Base-by-base conservation (phyloP, 495 filamentous ascomycete species). In the Aspergillus bertholletiae region DNA sequence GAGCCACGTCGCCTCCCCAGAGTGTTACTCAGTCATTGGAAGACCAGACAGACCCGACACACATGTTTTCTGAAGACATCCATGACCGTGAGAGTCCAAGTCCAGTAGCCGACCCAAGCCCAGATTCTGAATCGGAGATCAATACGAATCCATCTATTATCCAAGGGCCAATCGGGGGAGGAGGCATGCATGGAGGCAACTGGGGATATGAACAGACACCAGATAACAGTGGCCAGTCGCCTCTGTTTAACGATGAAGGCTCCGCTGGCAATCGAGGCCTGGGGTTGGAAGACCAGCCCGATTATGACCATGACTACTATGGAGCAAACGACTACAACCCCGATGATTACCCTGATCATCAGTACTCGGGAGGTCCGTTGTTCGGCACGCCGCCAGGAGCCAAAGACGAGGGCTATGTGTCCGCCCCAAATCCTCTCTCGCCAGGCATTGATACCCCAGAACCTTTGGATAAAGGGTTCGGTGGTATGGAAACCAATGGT, bases 341-440 rank as follows among this genome's bases (percentile, higher is more conserved):
- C 15, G 67, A 75, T 48, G 68, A 71, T 43, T 73, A 74, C 50
- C 62, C 65, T 45, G 62, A 62, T 21, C 57, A 68, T 15, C 57
- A 64, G 13, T 60, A 68, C 53, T 66, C 72, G 23, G 62, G 62
- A 37, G 66, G 55, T 9, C 68, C 72, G 26, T 57, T 71, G 49
- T 73, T 73, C 50, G 68, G 66, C 20, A 79, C 74, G 7, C 76
- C 76, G 4, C 71, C 73, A 11, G 68, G 71, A 15, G 69, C 68
- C 46, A 87, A 85, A 54, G 92, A 96, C 63, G 92, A 97, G 73
- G 93, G 93, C 12, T 96, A 96, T 66, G 88, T 92, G 46, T 96
- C 92, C 15, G 89, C 89, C 53, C 87, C 87, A 20, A 86, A 89
- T 68, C 84, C 83, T 56, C 72, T 80, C 37, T 83, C 82, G 46